Evolutionary conservation across 2,329 filamentous ascomycete species (phyloP).

Genomic region (Neophaeococcomyces aloes): DNA sequence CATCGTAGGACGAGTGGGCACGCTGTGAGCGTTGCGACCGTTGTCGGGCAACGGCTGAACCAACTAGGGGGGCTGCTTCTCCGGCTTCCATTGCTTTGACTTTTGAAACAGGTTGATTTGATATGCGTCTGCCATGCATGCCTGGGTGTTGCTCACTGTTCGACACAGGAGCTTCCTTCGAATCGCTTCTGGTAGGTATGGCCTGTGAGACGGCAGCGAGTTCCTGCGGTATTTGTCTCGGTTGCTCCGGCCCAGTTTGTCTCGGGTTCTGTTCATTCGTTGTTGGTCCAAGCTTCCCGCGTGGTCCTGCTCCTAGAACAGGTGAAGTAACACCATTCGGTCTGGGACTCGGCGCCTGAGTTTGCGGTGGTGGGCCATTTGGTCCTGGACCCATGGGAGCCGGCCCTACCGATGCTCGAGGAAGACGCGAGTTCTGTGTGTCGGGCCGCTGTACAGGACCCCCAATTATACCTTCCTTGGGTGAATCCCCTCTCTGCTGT

Average conservation of each 20-base stretch:
- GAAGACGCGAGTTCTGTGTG: conserved; percentile 22
- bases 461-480: conserved; percentile 17
- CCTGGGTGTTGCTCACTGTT: conserved; percentile 40
- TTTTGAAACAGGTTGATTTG: conserved; percentile 41
- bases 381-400: conserved; percentile 45
- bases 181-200: conserved; percentile 28
- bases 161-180: conserved; percentile 29
- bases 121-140: conserved; percentile 54
- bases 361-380: conserved; percentile 53
- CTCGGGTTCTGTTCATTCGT: conserved; percentile 18
- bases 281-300: conserved; percentile 23
- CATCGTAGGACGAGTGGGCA: conserved; percentile 58
- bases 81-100: conserved; percentile 39
- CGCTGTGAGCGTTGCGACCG: conserved; percentile 48
- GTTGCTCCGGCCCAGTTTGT: conserved; percentile 34
- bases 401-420: conserved; percentile 43
- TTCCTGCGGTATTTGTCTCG: conserved; percentile 36
- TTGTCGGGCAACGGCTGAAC: conserved; percentile 34
- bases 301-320: conserved; percentile 19
- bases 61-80: conserved; percentile 34
- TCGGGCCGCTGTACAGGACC: conserved; percentile 21
- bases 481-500: conserved; percentile 27
- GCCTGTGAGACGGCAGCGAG: conserved; percentile 38
- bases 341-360: conserved; percentile 50
- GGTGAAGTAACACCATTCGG: conserved; percentile 29